These are phyloP conservation scores for Neoascochyta sp. DNA, from an alignment of 2,329 filamentous ascomycete genomes.

Conservation along the genomic window DNA sequence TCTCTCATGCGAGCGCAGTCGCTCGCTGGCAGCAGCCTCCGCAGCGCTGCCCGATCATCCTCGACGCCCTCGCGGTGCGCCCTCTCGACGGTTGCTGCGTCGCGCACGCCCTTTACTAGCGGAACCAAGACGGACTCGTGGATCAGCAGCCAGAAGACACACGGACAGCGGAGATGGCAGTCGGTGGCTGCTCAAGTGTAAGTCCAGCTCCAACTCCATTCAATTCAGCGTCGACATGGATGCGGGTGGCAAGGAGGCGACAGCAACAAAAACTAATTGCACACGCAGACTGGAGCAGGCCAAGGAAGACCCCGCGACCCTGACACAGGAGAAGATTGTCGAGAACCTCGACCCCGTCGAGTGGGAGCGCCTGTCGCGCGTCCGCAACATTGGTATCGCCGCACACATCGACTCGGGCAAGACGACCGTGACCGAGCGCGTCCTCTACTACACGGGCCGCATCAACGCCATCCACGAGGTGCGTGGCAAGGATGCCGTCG, in stretches of 20 bases:
- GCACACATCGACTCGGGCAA: conserved; percentile 99
- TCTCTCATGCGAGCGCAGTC: conserved; percentile 34
- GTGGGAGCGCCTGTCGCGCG: conserved; percentile 69
- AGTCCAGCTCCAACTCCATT: conserved; percentile 13
- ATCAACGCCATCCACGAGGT: conserved; percentile 98
- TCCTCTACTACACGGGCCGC: conserved; percentile 95
- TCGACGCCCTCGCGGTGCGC: conserved; percentile 28
- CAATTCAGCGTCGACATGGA: neutral
- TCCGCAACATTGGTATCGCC: conserved; percentile 97
- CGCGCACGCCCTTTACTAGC: conserved; percentile 25
- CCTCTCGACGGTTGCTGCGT: conserved; percentile 31
- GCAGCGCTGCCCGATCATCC: conserved; percentile 23
- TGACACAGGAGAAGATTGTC: conserved; percentile 65
- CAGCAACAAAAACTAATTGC: conserved; percentile 23
- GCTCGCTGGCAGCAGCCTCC: conserved; percentile 28
- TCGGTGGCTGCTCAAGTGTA: conserved; percentile 39
- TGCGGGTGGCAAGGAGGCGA: conserved; percentile 4
- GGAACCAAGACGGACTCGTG: conserved; percentile 29
- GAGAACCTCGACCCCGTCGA: conserved; percentile 79
- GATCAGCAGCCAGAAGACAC: conserved; percentile 21
- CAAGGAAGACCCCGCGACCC: conserved; percentile 52
- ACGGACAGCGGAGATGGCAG: conserved; percentile 35
- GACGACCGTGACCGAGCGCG: conserved; percentile 92
- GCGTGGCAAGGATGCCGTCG: conserved; percentile 86
- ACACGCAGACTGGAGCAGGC: conserved; percentile 50